Percentiles rank a stretch among this genome's conserved stretches.
These are phyloP conservation scores for Thalassiosira mediterranea DNA, from an alignment of 352 stramenopile genomes.

Conservation along the genomic window DNA sequence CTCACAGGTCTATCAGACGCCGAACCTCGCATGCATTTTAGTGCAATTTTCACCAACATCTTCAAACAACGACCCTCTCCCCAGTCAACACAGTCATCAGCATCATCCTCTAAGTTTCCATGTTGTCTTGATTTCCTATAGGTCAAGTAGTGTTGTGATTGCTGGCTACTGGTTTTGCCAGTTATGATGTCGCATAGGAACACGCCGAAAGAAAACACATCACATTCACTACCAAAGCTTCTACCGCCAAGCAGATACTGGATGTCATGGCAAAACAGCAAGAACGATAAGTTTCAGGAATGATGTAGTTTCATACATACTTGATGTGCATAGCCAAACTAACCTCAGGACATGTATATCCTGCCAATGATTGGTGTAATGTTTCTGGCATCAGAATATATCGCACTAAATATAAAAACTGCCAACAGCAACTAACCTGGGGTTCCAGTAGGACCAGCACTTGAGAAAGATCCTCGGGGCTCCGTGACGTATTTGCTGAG, in stretches of 20 bases:
- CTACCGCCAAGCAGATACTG: background rate
- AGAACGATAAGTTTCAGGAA: too few relatives aligned
- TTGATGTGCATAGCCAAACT: too few relatives aligned
- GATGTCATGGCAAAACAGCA: too few relatives aligned
- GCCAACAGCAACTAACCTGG: background rate
- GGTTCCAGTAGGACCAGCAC: constrained; percentile 6
- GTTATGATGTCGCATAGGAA: constrained; percentile 14
- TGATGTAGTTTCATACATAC: too few relatives aligned
- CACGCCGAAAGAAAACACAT: constrained; percentile 11
- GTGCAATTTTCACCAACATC: background rate
- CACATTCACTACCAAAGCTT: background rate
- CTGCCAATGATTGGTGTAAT: too few relatives aligned
- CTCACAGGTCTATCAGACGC: background rate
- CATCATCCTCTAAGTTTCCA: constrained; percentile 12
- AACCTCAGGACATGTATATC: too few relatives aligned
- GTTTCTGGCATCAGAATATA: too few relatives aligned
- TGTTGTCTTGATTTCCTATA: constrained; percentile 13
- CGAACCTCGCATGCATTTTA: constrained; percentile 3
- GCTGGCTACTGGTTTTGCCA: background rate
- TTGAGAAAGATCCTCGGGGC: background rate
- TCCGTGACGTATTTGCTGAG: constrained; percentile 25
- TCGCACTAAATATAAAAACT: too few relatives aligned
- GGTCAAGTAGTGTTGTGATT: background rate
- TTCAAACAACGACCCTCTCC: background rate
- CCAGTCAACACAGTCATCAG: constrained; percentile 15